Percentiles rank a stretch among this genome's conserved stretches.
These are phyloP conservation scores for Rubus idaeus DNA, from an alignment of 306 rosid genomes.

Conservation along the genomic window DNA sequence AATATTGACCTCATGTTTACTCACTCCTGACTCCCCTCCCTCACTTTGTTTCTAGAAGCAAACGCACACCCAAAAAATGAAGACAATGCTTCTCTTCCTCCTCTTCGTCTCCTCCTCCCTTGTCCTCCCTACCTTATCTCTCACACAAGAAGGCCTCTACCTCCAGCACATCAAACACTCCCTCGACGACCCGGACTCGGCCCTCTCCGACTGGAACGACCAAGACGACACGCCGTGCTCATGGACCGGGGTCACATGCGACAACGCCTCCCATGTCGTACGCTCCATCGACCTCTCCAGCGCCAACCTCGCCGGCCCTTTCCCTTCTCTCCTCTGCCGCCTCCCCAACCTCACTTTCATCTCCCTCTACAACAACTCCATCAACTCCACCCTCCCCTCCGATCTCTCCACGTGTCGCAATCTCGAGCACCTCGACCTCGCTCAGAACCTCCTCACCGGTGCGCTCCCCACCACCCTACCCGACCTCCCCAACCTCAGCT, in stretches of 20 bases:
- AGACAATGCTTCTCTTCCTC: conserved; percentile 14
- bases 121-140: conserved; percentile 17
- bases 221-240: conserved; percentile 55
- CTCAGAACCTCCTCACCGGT: conserved; percentile 84
- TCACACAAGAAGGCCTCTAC: conserved; percentile 63
- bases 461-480: conserved; percentile 53
- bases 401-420: conserved; percentile 45
- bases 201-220: conserved; percentile 61
- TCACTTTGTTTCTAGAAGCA: conserved; percentile 11
- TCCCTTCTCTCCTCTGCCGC: conserved; percentile 60
- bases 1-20: neutral
- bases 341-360: conserved; percentile 51
- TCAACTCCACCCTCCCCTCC: conserved; percentile 54
- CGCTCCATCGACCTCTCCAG: conserved; percentile 51
- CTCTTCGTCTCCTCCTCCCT: conserved; percentile 12
- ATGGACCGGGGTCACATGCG: conserved; percentile 66
- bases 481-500: conserved; percentile 44
- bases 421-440: conserved; percentile 65
- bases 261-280: conserved; percentile 36
- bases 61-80: neutral
- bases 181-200: conserved; percentile 47
- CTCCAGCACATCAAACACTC: conserved; percentile 55
- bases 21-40: neutral
- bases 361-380: conserved; percentile 64
- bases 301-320: conserved; percentile 54